Percentiles rank a stretch among this genome's conserved stretches.
Evolutionary conservation across 768 basidiomycete species (phyloP).

Genomic region (Pulveroboletus ravenelii): DNA sequence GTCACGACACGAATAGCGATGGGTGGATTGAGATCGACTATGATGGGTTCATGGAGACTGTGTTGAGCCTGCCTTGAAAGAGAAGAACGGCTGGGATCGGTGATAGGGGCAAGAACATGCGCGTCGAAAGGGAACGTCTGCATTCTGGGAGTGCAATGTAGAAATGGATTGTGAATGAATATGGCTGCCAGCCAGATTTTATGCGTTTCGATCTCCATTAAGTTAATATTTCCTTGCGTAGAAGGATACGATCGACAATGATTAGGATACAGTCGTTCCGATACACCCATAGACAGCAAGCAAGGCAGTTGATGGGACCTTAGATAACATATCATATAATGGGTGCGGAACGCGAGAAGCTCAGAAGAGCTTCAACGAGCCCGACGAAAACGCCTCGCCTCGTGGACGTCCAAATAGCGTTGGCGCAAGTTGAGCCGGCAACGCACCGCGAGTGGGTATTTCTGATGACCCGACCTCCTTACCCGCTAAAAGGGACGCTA

Average conservation of each 20-base stretch:
- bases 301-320: not conserved
- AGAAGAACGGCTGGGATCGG: not conserved
- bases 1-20: slow-evolving; percentile 58
- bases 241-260: not conserved
- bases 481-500: slow-evolving; percentile 39
- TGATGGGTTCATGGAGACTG: slow-evolving; percentile 51
- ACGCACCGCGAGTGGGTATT: slow-evolving; percentile 23
- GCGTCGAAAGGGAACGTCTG: not conserved
- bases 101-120: not conserved
- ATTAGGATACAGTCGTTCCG: not conserved
- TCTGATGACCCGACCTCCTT: slow-evolving; percentile 44
- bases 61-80: slow-evolving; percentile 41
- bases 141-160: slow-evolving; percentile 3
- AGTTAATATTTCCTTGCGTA: not conserved
- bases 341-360: not conserved
- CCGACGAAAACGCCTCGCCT: slow-evolving; percentile 29
- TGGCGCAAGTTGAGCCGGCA: slow-evolving; percentile 22
- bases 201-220: not conserved
- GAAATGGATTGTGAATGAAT: slow-evolving; percentile 1
- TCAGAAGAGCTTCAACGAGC: slow-evolving; percentile 18
- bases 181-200: not conserved
- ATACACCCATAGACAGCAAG: not conserved
- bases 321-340: slow-evolving; percentile 3
- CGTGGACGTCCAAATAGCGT: slow-evolving; percentile 29
- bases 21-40: slow-evolving; percentile 52